These are phyloP conservation scores for Candida tunisiensis DNA, from an alignment of 1,139 yeast genomes.

Conservation along the genomic window DNA sequence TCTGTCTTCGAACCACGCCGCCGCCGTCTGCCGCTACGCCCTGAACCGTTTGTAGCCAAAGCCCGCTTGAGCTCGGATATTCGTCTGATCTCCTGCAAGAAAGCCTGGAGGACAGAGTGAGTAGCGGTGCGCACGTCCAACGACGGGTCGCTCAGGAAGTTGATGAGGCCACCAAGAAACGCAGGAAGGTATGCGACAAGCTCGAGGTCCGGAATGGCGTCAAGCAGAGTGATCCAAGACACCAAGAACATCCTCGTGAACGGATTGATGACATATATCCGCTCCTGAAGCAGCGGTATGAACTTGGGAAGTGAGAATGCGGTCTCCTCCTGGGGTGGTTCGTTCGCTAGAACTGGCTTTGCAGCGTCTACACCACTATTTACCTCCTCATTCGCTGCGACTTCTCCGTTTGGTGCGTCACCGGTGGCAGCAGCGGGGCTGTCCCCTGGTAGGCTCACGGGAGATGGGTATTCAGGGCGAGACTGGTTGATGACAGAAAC, in stretches of 20 bases:
- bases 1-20: too few relatives aligned
- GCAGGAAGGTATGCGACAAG: conserved; percentile 77
- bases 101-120: conserved; percentile 53
- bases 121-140: conserved; percentile 83
- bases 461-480: conserved; percentile 13
- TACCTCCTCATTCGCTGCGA: conserved; percentile 1
- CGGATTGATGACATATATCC: conserved; percentile 87
- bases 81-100: conserved; percentile 66
- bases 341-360: conserved; percentile 11
- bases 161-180: conserved; percentile 70
- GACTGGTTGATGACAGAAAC: conserved; percentile 59
- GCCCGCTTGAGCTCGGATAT: conserved; percentile 47
- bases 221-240: conserved; percentile 81
- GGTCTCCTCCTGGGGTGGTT: conserved; percentile 43
- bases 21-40: too few relatives aligned
- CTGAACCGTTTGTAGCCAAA: too few relatives aligned
- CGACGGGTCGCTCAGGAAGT: conserved; percentile 69
- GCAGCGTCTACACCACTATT: conserved; percentile 7
- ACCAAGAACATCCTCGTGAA: conserved; percentile 83
- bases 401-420: conserved; percentile 26
- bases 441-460: too few relatives aligned
- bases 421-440: conserved; percentile 23
- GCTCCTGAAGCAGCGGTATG: conserved; percentile 75
- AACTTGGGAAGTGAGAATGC: conserved; percentile 82
- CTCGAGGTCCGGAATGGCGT: conserved; percentile 86